Conservation (phyloP, 352 stramenopile species). For the Phytophthora colocasiae region DNA sequence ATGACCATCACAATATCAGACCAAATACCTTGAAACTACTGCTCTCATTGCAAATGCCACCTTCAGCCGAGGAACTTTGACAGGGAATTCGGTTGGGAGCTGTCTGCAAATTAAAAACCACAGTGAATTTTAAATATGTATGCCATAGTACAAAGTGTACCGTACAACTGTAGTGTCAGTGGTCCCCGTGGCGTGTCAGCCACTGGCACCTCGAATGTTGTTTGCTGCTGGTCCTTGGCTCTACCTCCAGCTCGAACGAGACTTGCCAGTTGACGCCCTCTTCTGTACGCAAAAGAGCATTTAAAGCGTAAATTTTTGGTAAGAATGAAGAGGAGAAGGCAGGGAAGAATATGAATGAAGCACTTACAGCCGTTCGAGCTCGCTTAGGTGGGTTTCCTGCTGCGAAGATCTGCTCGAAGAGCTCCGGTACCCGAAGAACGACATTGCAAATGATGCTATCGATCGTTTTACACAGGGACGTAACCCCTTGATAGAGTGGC, state of each 20-base stretch:
- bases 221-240: constrained; percentile 88
- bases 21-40: not conserved
- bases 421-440: constrained; percentile 74
- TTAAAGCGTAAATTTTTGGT: constrained; percentile 3
- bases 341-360: constrained; percentile 2
- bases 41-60: constrained; percentile 25
- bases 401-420: constrained; percentile 53
- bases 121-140: constrained; percentile 6
- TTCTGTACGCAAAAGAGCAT: constrained; percentile 40
- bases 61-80: constrained; percentile 71
- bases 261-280: constrained; percentile 79
- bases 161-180: constrained; percentile 61
- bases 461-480: constrained; percentile 16
- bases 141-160: constrained; percentile 1
- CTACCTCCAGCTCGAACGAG: constrained; percentile 82
- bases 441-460: constrained; percentile 42
- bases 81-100: constrained; percentile 72
- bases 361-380: constrained; percentile 81
- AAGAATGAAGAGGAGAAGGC: not conserved
- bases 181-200: constrained; percentile 61
- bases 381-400: constrained; percentile 83
- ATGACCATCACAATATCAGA: not conserved
- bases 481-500: constrained; percentile 6
- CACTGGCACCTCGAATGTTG: constrained; percentile 80
- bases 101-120: constrained; percentile 47